Conservation (phyloP, 2,329 filamentous ascomycete species). For the Ilyonectria sp. region DNA sequence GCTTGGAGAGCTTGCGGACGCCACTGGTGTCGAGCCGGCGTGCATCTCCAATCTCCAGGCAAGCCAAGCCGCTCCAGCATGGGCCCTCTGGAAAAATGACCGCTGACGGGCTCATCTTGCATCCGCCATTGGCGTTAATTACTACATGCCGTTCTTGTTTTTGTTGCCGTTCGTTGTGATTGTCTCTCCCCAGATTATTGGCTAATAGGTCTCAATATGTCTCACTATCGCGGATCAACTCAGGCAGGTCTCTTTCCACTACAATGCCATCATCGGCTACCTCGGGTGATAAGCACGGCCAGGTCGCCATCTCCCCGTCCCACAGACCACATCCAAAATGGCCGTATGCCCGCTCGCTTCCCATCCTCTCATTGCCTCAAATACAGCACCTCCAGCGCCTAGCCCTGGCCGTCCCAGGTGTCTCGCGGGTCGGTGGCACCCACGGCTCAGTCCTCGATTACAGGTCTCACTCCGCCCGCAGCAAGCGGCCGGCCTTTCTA, state of each 20-base stretch:
- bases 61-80: conserved; percentile 13
- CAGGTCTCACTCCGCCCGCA: conserved; percentile 19
- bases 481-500: conserved; percentile 7
- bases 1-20: conserved; percentile 6
- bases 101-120: not conserved
- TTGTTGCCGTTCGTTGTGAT: not conserved
- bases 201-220: conserved; percentile 20
- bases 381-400: conserved; percentile 9
- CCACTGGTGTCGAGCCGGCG: conserved; percentile 25
- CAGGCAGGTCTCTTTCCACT: not conserved
- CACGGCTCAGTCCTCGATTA: conserved; percentile 4
- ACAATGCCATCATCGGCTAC: conserved; percentile 6
- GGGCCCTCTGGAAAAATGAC: not conserved
- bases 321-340: conserved; percentile 10
- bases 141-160: not conserved
- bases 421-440: conserved; percentile 2
- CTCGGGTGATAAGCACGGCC: not conserved
- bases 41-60: conserved; percentile 32
- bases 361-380: conserved; percentile 9
- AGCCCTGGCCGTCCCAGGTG: not conserved
- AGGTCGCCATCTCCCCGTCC: not conserved
- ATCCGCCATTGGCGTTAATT: not conserved
- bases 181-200: conserved; percentile 4
- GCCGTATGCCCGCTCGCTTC: conserved; percentile 7
- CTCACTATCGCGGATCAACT: not conserved